Percentiles rank a stretch among this genome's conserved stretches.
These are phyloP conservation scores for Rhodamnia argentea DNA, from an alignment of 345 rosid genomes.

Conservation along the genomic window DNA sequence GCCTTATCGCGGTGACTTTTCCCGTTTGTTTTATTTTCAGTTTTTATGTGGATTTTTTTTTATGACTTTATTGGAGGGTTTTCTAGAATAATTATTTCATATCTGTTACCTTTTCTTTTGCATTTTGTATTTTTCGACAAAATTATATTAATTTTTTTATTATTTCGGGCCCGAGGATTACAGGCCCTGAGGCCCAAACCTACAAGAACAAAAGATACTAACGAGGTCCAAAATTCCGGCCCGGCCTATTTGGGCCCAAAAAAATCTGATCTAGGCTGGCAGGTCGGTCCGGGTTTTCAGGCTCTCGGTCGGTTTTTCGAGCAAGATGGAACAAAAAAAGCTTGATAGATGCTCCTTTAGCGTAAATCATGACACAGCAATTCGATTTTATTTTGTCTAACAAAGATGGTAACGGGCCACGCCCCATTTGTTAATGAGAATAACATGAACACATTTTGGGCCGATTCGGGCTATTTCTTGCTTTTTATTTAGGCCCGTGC, in stretches of 20 bases:
- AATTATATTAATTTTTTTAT: not conserved
- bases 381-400: not conserved
- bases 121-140: not conserved
- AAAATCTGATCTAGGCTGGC: not conserved
- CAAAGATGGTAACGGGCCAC: not conserved
- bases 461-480: too few species aligned
- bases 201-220: not conserved
- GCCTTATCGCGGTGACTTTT: not conserved
- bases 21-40: not conserved
- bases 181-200: not conserved
- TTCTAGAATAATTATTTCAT: not conserved
- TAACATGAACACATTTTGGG: too few species aligned
- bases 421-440: too few species aligned
- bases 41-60: not conserved
- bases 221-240: not conserved
- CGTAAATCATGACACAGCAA: not conserved
- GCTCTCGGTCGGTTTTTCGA: not conserved
- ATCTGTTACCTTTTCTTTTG: not conserved
- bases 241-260: not conserved
- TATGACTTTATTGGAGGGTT: not conserved
- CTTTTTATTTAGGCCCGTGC: too few species aligned
- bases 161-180: rapidly evolving
- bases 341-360: too few species aligned
- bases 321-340: not conserved
- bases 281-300: not conserved